Percentiles rank a stretch among this genome's conserved stretches.
These are phyloP conservation scores for Filosporella fistucella DNA, from an alignment of 495 filamentous ascomycete genomes.

Conservation along the genomic window DNA sequence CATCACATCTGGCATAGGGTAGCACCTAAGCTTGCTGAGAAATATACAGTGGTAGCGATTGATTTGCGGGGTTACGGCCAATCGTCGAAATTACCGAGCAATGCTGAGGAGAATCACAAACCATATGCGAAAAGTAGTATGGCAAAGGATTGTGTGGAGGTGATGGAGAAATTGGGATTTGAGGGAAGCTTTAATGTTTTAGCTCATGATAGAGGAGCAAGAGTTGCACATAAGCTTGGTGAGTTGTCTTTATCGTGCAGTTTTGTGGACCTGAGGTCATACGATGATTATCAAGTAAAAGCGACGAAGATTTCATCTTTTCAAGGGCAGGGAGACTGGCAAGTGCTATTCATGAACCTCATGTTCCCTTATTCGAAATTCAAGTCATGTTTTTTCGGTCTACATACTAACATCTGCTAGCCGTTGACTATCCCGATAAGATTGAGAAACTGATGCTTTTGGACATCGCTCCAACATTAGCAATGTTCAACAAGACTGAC, in stretches of 20 bases:
- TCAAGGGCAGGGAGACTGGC: too few relatives aligned
- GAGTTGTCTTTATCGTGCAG: too few relatives aligned
- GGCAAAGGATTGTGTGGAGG: constrained; percentile 29
- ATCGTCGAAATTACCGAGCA: constrained; percentile 31
- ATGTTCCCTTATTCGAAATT: too few relatives aligned
- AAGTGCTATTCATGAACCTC: too few relatives aligned
- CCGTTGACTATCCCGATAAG: constrained; percentile 28
- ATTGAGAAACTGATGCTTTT: constrained; percentile 30
- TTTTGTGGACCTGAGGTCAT: too few relatives aligned
- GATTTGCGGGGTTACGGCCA: constrained; percentile 38
- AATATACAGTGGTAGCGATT: constrained; percentile 29
- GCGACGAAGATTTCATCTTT: too few relatives aligned
- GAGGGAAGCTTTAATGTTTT: constrained; percentile 25
- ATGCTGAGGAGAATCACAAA: constrained; percentile 9
- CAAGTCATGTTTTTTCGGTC: too few relatives aligned
- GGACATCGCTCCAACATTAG: constrained; percentile 35
- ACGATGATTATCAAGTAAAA: too few relatives aligned
- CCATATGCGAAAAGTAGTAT: constrained; percentile 31
- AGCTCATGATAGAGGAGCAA: constrained; percentile 35
- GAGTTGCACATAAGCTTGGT: constrained; percentile 31
- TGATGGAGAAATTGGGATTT: constrained; percentile 28
- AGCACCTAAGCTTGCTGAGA: constrained; percentile 21
- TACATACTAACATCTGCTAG: too few relatives aligned
- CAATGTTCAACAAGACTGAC: constrained; percentile 31
- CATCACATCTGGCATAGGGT: constrained; percentile 36